Conservation (phyloP, 2,329 filamentous ascomycete species). For the Fusarium fujikuroi region DNA sequence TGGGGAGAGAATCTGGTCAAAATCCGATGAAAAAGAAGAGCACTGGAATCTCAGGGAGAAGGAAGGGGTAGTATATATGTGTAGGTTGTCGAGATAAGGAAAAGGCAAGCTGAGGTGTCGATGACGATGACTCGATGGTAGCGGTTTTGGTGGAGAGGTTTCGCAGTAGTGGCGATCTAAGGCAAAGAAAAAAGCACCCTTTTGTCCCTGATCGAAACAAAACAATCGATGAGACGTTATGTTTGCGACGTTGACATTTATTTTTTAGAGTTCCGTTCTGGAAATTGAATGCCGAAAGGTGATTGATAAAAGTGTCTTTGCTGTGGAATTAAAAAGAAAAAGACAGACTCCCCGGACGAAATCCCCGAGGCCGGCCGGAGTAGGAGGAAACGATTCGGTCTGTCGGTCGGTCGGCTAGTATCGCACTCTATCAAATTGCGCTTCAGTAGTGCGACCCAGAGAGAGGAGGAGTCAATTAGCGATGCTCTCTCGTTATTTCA, state of each 20-base stretch:
- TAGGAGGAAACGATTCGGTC: conserved; percentile 25
- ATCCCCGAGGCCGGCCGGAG: conserved; percentile 39
- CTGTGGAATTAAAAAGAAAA: conserved; percentile 14
- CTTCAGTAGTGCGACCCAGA: conserved; percentile 1
- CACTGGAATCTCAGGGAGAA: neutral
- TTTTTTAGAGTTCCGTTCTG: conserved; percentile 8
- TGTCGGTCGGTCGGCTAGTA: conserved; percentile 43
- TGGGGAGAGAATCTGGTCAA: neutral
- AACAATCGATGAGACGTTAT: neutral
- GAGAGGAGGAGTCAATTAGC: neutral
- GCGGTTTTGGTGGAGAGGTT: conserved; percentile 32
- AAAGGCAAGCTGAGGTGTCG: conserved; percentile 25
- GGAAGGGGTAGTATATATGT: neutral
- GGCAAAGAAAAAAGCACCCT: conserved; percentile 1
- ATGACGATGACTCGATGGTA: conserved; percentile 42
- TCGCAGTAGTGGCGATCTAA: conserved; percentile 28
- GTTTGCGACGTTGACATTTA: neutral
- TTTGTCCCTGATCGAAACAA: neutral
- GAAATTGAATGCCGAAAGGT: conserved; percentile 1
- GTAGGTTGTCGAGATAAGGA: neutral
- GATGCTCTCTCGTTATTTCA: neutral
- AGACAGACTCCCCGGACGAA: conserved; percentile 15
- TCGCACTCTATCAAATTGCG: conserved; percentile 24
- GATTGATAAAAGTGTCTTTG: conserved; percentile 4
- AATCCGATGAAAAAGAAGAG: neutral